Base-by-base conservation (phyloP, 345 rosid species). In the Raphanus sativus region DNA sequence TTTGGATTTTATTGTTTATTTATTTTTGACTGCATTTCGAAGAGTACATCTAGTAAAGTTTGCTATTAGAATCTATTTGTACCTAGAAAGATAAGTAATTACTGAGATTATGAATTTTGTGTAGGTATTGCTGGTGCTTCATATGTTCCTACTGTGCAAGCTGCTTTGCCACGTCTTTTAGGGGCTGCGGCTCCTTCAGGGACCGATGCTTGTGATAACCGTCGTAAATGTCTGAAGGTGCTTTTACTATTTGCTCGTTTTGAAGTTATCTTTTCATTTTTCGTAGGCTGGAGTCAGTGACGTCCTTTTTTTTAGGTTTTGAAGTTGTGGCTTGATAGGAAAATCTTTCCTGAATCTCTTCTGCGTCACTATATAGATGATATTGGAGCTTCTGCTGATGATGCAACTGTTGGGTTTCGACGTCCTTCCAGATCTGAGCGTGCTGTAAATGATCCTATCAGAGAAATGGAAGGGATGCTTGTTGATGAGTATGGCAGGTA, bases 401-500 rank as follows among this genome's bases (percentile, higher is more conserved):
- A 89, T 67, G 82, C 85, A 32, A 78, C 89, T 33, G 69, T 79
- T 83, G 91, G 87, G 33, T 83, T 85, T n/a, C 81, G 89, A 69
- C 94, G 92, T 48, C 99, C 98, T 78, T 91, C 99, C 75, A 94
- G 97, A 76, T 86, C 93, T 36, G 98, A 96, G 83, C 92, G 99
- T 58, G 89, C 98, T 54, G 88, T 96, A 24, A 90, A 93, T 79
- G 99, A 96, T 80, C 99, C 99, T 59, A 80, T 96, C 26, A 91
- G 99, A 82, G 99, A 88, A 86, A 96, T 96, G 96, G 99, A 96
- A 82, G 98, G 98, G 85, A 93, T 96, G 92, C 87, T 86, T 82
- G 97, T 96, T 52, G 99, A 96, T 82, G 99, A 96, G 85, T 96
- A 96, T 82, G 99, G 99, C 75, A 93, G 99, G 99, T 96, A 69